Conservation (phyloP, 768 basidiomycete species). For the Stropharia rugosoannulata region DNA sequence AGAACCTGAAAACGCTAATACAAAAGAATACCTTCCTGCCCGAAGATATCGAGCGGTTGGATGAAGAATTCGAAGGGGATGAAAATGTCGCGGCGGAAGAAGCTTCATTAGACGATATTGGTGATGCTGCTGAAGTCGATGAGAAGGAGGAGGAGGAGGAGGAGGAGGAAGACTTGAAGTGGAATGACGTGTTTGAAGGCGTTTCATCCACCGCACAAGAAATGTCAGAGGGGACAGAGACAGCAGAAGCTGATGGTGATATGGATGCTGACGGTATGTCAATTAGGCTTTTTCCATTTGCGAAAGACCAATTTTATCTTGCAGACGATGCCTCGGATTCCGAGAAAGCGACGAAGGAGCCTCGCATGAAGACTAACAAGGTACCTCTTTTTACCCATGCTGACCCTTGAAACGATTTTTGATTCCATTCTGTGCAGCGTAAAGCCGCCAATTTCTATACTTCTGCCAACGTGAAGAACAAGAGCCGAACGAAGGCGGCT, state of each 20-base stretch:
- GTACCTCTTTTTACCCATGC: constrained; percentile 31
- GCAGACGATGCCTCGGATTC: constrained; percentile 25
- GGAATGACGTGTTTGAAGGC: constrained; percentile 87
- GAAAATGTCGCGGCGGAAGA: constrained; percentile 26
- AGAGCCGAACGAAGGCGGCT: constrained; percentile 65
- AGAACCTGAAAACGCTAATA: constrained; percentile 84
- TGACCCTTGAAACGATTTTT: background rate
- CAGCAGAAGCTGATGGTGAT: constrained; percentile 23
- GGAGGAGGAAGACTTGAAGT: constrained; percentile 62
- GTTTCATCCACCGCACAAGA: constrained; percentile 25
- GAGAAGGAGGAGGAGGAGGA: constrained; percentile 39
- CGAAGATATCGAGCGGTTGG: constrained; percentile 76
- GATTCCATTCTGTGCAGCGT: constrained; percentile 45
- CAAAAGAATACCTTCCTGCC: constrained; percentile 86
- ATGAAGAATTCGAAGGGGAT: constrained; percentile 46
- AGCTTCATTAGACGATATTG: constrained; percentile 37
- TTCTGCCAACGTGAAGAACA: constrained; percentile 84
- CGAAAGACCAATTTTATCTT: constrained; percentile 7
- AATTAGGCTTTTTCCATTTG: background rate
- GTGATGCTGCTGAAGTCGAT: constrained; percentile 35
- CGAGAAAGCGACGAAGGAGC: constrained; percentile 46
- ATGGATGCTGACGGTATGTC: constrained; percentile 18
- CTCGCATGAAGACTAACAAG: constrained; percentile 94
- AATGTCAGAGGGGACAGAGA: constrained; percentile 20
- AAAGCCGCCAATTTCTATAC: constrained; percentile 91